Conservation (phyloP, 2,329 filamentous ascomycete genomes). For the Lasiodiplodia theobromae region DNA sequence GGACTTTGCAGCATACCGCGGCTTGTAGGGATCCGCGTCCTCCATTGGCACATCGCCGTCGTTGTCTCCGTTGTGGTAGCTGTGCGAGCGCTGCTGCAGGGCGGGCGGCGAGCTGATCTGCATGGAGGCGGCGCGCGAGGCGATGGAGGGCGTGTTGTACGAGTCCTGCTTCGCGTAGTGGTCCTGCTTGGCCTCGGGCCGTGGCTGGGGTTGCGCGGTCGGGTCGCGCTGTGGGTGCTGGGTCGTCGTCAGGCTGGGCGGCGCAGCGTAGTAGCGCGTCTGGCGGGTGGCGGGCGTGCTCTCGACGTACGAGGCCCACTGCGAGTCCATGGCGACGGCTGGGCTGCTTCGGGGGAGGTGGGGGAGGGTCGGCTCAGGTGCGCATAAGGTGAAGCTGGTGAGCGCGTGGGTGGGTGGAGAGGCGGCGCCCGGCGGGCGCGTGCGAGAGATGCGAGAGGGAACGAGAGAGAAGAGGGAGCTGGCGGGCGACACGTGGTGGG, state of each 20-base stretch:
- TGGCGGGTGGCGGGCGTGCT: slow-evolving; percentile 34
- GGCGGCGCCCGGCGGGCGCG: slow-evolving; percentile 6
- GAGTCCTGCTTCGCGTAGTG: slow-evolving; percentile 41
- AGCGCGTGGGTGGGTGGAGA: not conserved
- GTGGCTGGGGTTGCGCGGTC: slow-evolving; percentile 39
- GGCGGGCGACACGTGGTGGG: slow-evolving; percentile 31
- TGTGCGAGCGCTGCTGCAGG: slow-evolving; percentile 40
- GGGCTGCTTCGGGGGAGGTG: slow-evolving; percentile 28
- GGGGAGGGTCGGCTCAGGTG: slow-evolving; percentile 21
- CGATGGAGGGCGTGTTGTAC: slow-evolving; percentile 44
- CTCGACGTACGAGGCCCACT: slow-evolving; percentile 30
- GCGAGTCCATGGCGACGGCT: slow-evolving; percentile 29
- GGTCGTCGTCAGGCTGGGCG: slow-evolving; percentile 42
- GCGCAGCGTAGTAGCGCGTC: slow-evolving; percentile 40
- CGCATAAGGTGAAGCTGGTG: slow-evolving; percentile 23
- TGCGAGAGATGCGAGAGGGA: not conserved
- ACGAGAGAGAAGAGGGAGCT: not conserved
- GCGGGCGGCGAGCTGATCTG: slow-evolving; percentile 45
- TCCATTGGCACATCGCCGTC: slow-evolving; percentile 72
- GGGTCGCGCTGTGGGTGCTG: slow-evolving; percentile 43
- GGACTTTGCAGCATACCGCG: slow-evolving; percentile 80
- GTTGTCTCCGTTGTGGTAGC: slow-evolving; percentile 48
- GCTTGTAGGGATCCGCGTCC: slow-evolving; percentile 84
- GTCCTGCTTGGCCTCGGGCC: slow-evolving; percentile 18
- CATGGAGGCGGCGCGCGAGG: slow-evolving; percentile 47